Evolutionary conservation across 2,329 filamentous ascomycete species (phyloP), one percentile per base, ranked within the genome.

Genomic region (Pyrenophora graminea): DNA sequence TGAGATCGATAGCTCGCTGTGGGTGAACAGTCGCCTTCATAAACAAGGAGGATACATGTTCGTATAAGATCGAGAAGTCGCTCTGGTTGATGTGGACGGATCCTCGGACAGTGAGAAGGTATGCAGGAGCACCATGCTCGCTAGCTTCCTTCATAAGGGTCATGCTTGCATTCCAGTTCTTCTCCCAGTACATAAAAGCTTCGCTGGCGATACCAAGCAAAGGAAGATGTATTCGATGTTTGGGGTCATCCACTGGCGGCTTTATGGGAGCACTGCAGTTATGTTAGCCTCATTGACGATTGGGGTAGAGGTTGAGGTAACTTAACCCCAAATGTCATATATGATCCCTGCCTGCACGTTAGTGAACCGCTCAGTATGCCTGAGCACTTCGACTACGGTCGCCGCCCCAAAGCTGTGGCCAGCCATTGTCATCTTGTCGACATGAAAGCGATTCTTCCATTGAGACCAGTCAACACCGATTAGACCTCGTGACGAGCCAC

Each of bases 401-500:
- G 85, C 85, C 2, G 84, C 85, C 15, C 85, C 85, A 58, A 89
- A 88, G 1, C 83, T 86, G 63, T 89, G 85, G 0, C 85, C 85
- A 59, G 86, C 81, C 51, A 82, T 77, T 1, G 84, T 88, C 15
- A 86, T 80, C 41, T 82, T 77, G 23, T 80, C 71, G 4, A 83
- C 70, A 47, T 82, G 78, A 52, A 88, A 80, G 2, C 82, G 73
- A 2, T 75, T 74, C 51, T 77, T 77, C 85, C 85, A 88, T 8
- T 74, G 69, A 0, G 67, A 55, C 85, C 85, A 89, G 40, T 80
- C 70, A 1, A 82, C 68, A 1, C 82, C 83, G 3, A 79, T 72
- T 0, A 88, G 73, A 0, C 84, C 85, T 38, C 80, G 74, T 0
- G 82, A 84, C 53, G 82, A 85, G 2, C 83, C 80, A 1, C 83